Base-by-base conservation (phyloP, 306 rosid species). In the Cicer cuneatum region DNA sequence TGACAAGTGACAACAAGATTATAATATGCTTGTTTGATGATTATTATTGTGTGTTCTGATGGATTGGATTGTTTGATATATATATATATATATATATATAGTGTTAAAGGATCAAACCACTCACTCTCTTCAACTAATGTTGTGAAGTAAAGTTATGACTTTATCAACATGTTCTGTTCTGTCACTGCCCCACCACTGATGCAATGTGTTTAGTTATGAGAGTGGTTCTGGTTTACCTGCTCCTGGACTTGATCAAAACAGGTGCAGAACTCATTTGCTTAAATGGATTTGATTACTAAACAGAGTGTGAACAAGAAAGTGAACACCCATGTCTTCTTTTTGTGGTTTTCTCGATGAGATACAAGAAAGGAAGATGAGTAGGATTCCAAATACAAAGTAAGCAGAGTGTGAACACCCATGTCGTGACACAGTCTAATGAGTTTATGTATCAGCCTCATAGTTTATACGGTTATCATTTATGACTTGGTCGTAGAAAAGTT, bases 91-190 rank as follows among this genome's bases (percentile, higher is more conserved):
- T 60, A 45, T 75, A 57, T 83, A 67, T 75, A 48, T 63, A 72
- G 10, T 66, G 70, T 66, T 73, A 65, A 29, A 24, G 49, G 56
- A 78, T 74, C 15, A 81, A 84, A 77, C 66, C 71, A 87, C 80
- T 81, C 85, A 74, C 88, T 76, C 66, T 68, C 70, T 62, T 75
- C 73, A 83, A 86, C 85, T 74, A 68, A 71, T 75, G 58, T 46
- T 46, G 74, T 51, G 73, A 67, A 33, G 52, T 58, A 74, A 76
- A 74, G 46, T 12, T n/a, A 42, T 66, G 89, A 90, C 93, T 46
- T 5, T 60, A 4, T 76, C 80, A 63, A 62, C 62, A 38, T 62
- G 15, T 42, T 73, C 53, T 68, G 78, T 73, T 33, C 12, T 16
- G 35, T 3, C 35, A 4, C 35, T 60, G 56, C 18, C 48, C 43